Percentiles rank a stretch among this genome's conserved stretches.
Evolutionary conservation across 352 stramenopile species (phyloP).

Genomic region (Phytopythium cucurbitacearum): DNA sequence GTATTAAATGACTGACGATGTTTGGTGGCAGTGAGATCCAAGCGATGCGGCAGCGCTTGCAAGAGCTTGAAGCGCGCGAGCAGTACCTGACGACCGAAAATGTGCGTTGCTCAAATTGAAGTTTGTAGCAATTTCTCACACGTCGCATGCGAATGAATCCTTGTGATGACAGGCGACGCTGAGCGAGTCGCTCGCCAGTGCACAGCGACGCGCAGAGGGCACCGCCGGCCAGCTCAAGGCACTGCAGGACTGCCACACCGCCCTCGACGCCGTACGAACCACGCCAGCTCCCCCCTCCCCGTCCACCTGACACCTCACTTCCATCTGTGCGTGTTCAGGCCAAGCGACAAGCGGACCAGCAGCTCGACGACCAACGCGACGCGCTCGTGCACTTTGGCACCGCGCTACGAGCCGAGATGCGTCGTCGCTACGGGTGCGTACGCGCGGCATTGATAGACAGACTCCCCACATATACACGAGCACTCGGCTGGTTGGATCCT

Average conservation of each 20-base stretch:
- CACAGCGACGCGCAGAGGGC: background rate
- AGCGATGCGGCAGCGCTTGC: background rate
- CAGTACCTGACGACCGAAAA: background rate
- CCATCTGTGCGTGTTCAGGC: slow-evolving; percentile 8
- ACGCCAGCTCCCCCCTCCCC: too few species aligned
- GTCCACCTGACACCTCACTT: background rate
- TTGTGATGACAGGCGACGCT: background rate
- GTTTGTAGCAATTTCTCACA: background rate
- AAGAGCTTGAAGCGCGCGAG: slow-evolving; percentile 4
- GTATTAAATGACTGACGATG: background rate
- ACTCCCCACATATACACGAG: slow-evolving; percentile 1
- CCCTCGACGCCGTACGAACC: background rate
- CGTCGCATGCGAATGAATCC: background rate
- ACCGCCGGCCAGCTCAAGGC: background rate
- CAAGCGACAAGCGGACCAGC: slow-evolving; percentile 20
- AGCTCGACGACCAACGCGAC: slow-evolving; percentile 18
- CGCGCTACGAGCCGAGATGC: slow-evolving; percentile 45
- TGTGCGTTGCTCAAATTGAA: background rate
- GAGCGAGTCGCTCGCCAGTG: background rate
- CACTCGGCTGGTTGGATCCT: background rate
- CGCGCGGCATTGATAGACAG: too few species aligned
- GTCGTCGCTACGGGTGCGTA: slow-evolving; percentile 54
- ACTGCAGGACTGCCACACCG: background rate
- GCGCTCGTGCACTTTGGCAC: slow-evolving; percentile 47
- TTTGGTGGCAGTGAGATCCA: background rate